Percentiles rank a stretch among this genome's conserved stretches.
These are phyloP conservation scores for Fusarium xylarioides DNA, from an alignment of 2,329 filamentous ascomycete species.

Conservation along the genomic window DNA sequence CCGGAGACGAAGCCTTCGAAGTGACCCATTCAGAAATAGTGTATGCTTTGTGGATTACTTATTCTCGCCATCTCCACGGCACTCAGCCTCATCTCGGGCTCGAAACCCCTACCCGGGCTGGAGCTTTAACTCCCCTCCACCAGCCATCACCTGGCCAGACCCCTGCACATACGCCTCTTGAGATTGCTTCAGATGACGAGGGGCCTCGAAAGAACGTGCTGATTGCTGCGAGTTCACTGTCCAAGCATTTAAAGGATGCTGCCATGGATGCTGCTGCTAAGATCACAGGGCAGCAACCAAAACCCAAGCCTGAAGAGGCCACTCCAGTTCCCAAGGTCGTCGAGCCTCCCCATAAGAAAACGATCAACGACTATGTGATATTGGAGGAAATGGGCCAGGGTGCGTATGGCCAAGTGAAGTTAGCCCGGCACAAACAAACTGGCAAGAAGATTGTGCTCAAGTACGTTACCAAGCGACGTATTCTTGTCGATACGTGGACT, in stretches of 20 bases:
- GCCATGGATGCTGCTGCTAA: conserved; percentile 65
- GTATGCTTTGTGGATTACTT: conserved; percentile 96
- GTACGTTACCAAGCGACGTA: conserved; percentile 96
- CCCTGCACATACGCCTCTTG: conserved; percentile 64
- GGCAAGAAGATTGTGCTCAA: conserved; percentile 92
- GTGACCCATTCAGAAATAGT: conserved; percentile 77
- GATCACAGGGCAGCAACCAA: conserved; percentile 54
- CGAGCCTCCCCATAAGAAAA: conserved; percentile 71
- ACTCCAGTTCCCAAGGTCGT: conserved; percentile 48
- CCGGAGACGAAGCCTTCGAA: conserved; percentile 56
- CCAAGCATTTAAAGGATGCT: conserved; percentile 65
- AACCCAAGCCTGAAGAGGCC: conserved; percentile 47
- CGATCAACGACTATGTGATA: conserved; percentile 89
- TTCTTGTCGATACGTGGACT: conserved; percentile 98
- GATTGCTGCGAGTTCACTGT: conserved; percentile 59
- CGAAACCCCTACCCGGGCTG: conserved; percentile 70
- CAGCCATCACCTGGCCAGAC: conserved; percentile 82
- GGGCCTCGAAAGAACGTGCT: conserved; percentile 54
- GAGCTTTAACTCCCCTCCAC: conserved; percentile 74
- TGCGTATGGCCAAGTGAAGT: conserved; percentile 96
- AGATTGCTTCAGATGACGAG: conserved; percentile 63
- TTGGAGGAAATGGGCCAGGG: conserved; percentile 99
- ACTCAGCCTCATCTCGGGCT: conserved; percentile 67
- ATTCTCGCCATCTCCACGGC: conserved; percentile 90
- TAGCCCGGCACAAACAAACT: conserved; percentile 84